Percentiles rank a stretch among this genome's conserved stretches.
These are phyloP conservation scores for Globisporangium viniferum DNA, from an alignment of 352 stramenopile genomes.

Conservation along the genomic window DNA sequence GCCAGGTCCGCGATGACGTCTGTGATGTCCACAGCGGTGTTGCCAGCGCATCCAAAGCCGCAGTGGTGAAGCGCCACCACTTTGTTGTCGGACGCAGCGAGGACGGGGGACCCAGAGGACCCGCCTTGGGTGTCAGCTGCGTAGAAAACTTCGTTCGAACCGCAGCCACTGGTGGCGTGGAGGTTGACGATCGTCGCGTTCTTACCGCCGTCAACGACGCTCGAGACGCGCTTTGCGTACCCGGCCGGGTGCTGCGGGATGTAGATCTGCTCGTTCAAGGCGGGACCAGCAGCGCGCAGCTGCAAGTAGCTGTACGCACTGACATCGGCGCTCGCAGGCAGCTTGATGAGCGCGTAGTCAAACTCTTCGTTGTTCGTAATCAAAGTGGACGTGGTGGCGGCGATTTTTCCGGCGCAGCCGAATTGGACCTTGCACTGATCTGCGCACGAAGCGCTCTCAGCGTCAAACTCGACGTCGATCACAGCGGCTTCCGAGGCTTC, in stretches of 20 bases:
- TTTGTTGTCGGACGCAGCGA: neutral
- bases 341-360: slow-evolving; percentile 51
- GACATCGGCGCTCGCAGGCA: neutral
- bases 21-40: neutral
- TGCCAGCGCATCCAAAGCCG: neutral
- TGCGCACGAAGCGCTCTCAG: slow-evolving; percentile 49
- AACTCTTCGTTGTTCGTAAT: slow-evolving; percentile 31
- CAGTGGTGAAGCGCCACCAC: neutral
- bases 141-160: neutral
- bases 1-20: neutral
- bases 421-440: slow-evolving; percentile 37
- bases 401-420: slow-evolving; percentile 42
- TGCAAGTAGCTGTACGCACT: neutral
- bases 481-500: slow-evolving; percentile 20
- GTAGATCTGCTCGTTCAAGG: neutral
- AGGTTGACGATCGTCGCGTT: neutral
- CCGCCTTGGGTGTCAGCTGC: neutral
- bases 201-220: neutral
- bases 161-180: neutral
- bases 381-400: slow-evolving; percentile 41
- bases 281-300: neutral
- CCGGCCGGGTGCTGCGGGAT: neutral
- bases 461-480: slow-evolving; percentile 62
- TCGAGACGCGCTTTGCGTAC: neutral
- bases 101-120: neutral